Conservation (phyloP, 306 rosid genomes). For the Mucuna pruriens region DNA sequence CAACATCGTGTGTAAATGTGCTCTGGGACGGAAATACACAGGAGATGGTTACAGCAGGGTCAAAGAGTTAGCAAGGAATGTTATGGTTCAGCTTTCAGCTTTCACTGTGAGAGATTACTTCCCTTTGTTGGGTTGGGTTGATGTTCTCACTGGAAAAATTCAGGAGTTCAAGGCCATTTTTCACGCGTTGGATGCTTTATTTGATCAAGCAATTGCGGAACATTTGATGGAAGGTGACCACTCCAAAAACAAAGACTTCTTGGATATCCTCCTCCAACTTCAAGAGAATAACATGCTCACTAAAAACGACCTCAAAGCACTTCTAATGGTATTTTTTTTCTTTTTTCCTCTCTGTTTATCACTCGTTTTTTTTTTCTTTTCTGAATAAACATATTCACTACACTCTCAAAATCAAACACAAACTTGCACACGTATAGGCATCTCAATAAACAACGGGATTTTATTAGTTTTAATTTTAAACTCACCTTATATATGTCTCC, state of each 20-base stretch:
- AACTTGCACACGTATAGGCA: no score
- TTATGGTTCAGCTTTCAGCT: neutral
- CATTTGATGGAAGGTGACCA: neutral
- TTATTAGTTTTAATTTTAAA: no score
- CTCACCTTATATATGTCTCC: no score
- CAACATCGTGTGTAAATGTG: constrained; percentile 21
- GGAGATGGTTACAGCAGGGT: neutral
- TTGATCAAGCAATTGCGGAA: constrained; percentile 35
- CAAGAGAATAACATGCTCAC: constrained; percentile 28
- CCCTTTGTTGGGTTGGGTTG: constrained; percentile 48
- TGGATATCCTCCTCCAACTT: constrained; percentile 38
- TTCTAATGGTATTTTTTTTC: constrained; percentile 22
- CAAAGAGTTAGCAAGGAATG: constrained; percentile 19
- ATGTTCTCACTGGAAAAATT: constrained; percentile 35
- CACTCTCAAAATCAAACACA: no score
- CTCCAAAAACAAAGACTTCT: constrained; percentile 28
- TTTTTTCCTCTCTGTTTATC: no score
- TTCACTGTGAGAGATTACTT: constrained; percentile 44
- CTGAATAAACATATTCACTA: no score
- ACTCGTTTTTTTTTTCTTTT: no score
- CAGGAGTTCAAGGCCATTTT: neutral
- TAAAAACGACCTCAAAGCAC: constrained; percentile 36
- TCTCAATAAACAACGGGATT: no score
- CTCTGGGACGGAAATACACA: constrained; percentile 5
- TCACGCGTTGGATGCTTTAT: constrained; percentile 17